A percentile compares a stretch with the other conserved stretches of the same genome.
phyloP scores from a whole-genome alignment of 306 rosid genomes.

The Dicorynia guianensis region DNA sequence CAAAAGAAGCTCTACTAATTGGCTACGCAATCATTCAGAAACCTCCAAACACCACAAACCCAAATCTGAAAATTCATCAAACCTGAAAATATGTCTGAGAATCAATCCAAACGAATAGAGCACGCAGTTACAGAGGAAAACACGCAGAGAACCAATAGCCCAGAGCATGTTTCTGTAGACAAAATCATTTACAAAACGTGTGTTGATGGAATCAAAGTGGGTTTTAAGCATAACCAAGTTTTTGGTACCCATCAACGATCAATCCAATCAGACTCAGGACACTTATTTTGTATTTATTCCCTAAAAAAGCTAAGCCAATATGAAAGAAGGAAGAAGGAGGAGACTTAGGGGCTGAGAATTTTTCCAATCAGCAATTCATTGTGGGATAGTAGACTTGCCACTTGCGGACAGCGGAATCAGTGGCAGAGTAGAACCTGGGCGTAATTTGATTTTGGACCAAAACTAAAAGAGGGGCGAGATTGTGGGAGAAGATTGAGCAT shows the following conservation, averaged over 20 bases:
- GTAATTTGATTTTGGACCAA: slow-evolving; percentile 1
- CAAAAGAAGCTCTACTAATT: background rate
- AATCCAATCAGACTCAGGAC: slow-evolving; percentile 27
- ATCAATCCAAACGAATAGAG: slow-evolving; percentile 47
- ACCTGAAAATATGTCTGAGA: slow-evolving; percentile 57
- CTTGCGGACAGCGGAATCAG: slow-evolving; percentile 39
- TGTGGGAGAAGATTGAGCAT: slow-evolving; percentile 44
- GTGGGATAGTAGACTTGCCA: slow-evolving; percentile 47
- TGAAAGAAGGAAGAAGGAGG: background rate
- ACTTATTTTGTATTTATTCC: background rate
- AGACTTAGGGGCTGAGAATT: background rate
- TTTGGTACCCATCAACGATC: slow-evolving; percentile 52
- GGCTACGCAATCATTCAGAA: no score
- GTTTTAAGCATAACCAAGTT: slow-evolving; percentile 46
- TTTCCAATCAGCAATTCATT: slow-evolving; percentile 30
- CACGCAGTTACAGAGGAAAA: slow-evolving; percentile 42
- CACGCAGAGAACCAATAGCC: slow-evolving; percentile 44
- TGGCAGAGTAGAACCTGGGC: slow-evolving; percentile 35
- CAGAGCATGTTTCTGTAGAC: slow-evolving; percentile 48
- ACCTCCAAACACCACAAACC: background rate
- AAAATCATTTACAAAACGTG: slow-evolving; percentile 38
- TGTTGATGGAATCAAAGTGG: slow-evolving; percentile 40
- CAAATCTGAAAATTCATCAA: slow-evolving; percentile 31
- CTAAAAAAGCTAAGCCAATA: slow-evolving; percentile 37
- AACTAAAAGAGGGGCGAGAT: slow-evolving; percentile 31